Conservation (phyloP, 2,329 filamentous ascomycete species). For the Didymella segeticola region DNA sequence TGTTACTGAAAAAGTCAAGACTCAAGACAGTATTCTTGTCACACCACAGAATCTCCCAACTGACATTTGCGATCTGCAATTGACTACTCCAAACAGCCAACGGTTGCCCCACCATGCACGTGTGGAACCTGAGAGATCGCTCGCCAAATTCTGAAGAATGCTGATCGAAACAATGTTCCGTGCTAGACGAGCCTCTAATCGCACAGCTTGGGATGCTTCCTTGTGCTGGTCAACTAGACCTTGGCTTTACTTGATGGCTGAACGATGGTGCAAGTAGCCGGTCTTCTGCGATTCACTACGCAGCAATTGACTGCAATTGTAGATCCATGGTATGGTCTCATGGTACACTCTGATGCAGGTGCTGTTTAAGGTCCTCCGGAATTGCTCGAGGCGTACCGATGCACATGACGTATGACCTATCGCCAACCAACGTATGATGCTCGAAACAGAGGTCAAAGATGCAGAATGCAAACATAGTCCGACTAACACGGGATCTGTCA, state of each 20-base stretch:
- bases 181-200: background rate
- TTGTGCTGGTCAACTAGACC: background rate
- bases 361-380: background rate
- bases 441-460: constrained; percentile 13
- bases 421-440: constrained; percentile 5
- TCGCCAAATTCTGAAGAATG: constrained; percentile 8
- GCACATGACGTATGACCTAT: constrained; percentile 20
- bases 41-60: background rate
- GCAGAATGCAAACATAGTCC: constrained; percentile 18
- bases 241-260: background rate
- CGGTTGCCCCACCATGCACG: constrained; percentile 4
- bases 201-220: background rate
- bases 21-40: background rate
- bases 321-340: background rate
- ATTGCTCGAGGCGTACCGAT: constrained; percentile 5
- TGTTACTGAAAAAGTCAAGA: background rate
- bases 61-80: constrained; percentile 12
- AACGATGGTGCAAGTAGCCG: background rate
- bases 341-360: background rate
- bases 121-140: constrained; percentile 9
- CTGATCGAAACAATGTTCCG: constrained; percentile 14
- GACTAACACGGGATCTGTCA: constrained; percentile 22
- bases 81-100: constrained; percentile 10
- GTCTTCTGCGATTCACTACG: background rate
- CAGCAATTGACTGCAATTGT: background rate